Evolutionary conservation across 2,329 filamentous ascomycete species (phyloP).

Genomic region (Colletotrichum ledebouriae): DNA sequence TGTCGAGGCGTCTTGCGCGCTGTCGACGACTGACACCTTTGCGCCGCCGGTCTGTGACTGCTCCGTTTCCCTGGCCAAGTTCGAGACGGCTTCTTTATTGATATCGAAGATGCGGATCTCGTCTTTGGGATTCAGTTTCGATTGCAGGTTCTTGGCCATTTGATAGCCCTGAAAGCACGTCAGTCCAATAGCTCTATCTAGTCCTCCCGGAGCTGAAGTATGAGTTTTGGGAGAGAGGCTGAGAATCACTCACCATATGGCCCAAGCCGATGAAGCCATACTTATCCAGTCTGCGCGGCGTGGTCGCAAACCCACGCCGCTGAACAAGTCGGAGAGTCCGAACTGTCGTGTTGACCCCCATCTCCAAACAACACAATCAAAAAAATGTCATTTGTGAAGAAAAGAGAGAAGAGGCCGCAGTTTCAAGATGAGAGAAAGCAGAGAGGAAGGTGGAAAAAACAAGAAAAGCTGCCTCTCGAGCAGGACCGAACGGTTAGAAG

Average conservation of each 20-base stretch:
- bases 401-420: too few relatives aligned
- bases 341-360: constrained; percentile 29
- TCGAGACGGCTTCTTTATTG: constrained; percentile 62
- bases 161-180: constrained; percentile 64
- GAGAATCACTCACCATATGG: constrained; percentile 63
- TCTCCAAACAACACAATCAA: background rate
- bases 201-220: too few relatives aligned
- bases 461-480: background rate
- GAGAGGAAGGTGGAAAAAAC: background rate
- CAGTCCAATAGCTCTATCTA: background rate
- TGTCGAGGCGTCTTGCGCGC: constrained; percentile 62
- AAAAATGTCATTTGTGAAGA: too few relatives aligned
- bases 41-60: constrained; percentile 60
- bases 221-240: too few relatives aligned
- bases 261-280: constrained; percentile 73
- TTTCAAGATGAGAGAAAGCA: background rate
- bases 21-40: constrained; percentile 58
- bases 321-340: constrained; percentile 51
- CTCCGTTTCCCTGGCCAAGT: constrained; percentile 62
- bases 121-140: constrained; percentile 66
- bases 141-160: constrained; percentile 73
- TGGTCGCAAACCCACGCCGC: constrained; percentile 64
- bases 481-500: constrained; percentile 6
- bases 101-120: constrained; percentile 69
- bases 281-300: constrained; percentile 61